A percentile compares a stretch with the other conserved stretches of the same genome.
Conservation (phyloP, 768 basidiomycete species). For the Lactarius quietus region DNA sequence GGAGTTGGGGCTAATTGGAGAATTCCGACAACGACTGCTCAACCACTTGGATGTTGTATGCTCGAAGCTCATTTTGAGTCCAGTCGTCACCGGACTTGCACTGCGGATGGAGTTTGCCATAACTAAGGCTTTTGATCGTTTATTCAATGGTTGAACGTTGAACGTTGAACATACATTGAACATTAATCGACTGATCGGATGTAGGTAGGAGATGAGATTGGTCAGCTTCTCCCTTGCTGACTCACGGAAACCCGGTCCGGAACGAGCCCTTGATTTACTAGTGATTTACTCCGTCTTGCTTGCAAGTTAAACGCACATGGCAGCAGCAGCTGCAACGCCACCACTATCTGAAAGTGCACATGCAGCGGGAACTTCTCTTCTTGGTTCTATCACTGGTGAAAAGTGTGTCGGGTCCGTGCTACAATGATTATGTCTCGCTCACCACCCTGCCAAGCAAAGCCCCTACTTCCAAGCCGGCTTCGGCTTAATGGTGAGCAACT, state of each 20-base stretch:
- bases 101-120: too few species aligned
- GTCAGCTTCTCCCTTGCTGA: too few species aligned
- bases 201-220: too few species aligned
- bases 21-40: too few species aligned
- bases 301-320: background rate
- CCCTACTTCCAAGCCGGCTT: constrained; percentile 98
- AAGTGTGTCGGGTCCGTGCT: constrained; percentile 49
- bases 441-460: constrained; percentile 48
- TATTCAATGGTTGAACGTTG: too few species aligned
- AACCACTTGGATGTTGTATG: too few species aligned
- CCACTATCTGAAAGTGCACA: background rate
- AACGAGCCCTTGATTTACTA: background rate
- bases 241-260: background rate
- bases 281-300: background rate
- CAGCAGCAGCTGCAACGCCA: background rate
- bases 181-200: too few species aligned
- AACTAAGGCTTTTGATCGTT: too few species aligned
- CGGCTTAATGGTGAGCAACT: constrained; percentile 78
- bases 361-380: constrained; percentile 3
- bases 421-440: background rate
- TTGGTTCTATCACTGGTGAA: constrained; percentile 46
- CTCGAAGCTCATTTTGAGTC: too few species aligned
- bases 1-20: too few species aligned
- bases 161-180: too few species aligned
- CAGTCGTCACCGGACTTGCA: too few species aligned